Evolutionary conservation across 2,329 filamentous ascomycete species (phyloP), one percentile per base, ranked within the genome.

Genomic region (Fusarium sp.): DNA sequence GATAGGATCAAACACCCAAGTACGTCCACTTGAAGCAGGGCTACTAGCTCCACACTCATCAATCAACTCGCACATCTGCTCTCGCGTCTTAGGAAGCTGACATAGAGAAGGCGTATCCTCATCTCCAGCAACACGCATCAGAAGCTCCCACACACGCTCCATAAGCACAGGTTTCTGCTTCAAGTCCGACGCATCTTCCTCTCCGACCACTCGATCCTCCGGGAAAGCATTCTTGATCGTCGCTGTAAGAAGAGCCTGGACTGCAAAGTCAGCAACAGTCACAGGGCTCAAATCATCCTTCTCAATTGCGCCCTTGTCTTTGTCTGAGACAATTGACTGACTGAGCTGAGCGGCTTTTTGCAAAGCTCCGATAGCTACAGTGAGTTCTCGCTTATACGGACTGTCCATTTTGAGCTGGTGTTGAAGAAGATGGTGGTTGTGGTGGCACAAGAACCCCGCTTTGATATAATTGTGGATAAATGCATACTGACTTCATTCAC

Each of bases 1-100:
- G 30, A 89, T 89, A 1, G 87, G 87, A 71, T 89, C 87, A 71
- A 89, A 88, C 0, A 89, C 82, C 87, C 87, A 89, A 11, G 84
- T 83, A 16, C 86, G 76, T 10, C 82, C 83, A 3, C 75, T 70
- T 11, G 68, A 74, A 9, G 74, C 78, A 7, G 81, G 83, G 18
- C 75, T 76, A 25, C 81, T 81, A 22, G 79, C 70, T 30, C 84
- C 83, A 63, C 86, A 87, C 68, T 81, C 81, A 75, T 89, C 87
- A 46, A 89, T 85, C 65, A 87, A 77, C 53, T 84, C 81, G 73
- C 86, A 87, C 77, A 88, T 83, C 29, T 83, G 77, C 63, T 84
- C 83, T 12, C 77, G 78, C 5, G 78, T 81, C 29, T 73, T 61
- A 1, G 84, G 84, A 22, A 81, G 60, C 20, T 64, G 73, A 58